Evolutionary conservation across 106 monocot genomes (phyloP).

Genomic region (Phalaenopsis equestris): DNA sequence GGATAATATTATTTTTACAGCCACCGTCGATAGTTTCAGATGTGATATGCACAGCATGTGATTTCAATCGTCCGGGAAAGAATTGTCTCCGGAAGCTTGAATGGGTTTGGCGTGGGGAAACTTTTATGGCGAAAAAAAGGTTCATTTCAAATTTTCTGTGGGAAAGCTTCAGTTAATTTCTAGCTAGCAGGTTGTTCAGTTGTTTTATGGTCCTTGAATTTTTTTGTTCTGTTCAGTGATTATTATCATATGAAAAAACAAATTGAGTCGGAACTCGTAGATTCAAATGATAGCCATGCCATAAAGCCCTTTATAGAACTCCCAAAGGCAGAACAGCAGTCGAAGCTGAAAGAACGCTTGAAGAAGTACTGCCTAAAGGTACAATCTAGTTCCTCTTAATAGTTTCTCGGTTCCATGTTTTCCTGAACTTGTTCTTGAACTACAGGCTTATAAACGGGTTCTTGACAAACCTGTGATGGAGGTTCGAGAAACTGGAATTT

Average conservation of each 20-base stretch:
- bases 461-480: constrained; percentile 89
- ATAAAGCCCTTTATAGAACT: constrained; percentile 69
- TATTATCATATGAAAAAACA: constrained; percentile 91
- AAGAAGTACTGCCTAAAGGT: constrained; percentile 98
- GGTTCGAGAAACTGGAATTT: constrained; percentile 90
- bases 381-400: not conserved
- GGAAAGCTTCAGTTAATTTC: not conserved
- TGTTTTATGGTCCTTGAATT: not conserved
- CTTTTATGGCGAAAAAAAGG: constrained; percentile 86
- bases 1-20: constrained; percentile 28
- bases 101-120: constrained; percentile 99
- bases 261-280: constrained; percentile 78
- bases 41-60: constrained; percentile 93
- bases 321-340: constrained; percentile 67
- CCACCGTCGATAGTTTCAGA: constrained; percentile 94
- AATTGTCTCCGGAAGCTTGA: constrained; percentile 93
- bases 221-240: constrained; percentile 42
- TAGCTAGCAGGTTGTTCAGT: not conserved
- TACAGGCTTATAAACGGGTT: constrained; percentile 92
- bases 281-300: constrained; percentile 31
- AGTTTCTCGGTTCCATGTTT: not conserved
- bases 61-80: constrained; percentile 98
- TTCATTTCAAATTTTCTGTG: constrained; percentile 10
- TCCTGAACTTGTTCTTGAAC: not conserved
- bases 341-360: constrained; percentile 80